phyloP scores from a whole-genome alignment of 2,329 filamentous ascomycete species.

The Zarea fungicola region DNA sequence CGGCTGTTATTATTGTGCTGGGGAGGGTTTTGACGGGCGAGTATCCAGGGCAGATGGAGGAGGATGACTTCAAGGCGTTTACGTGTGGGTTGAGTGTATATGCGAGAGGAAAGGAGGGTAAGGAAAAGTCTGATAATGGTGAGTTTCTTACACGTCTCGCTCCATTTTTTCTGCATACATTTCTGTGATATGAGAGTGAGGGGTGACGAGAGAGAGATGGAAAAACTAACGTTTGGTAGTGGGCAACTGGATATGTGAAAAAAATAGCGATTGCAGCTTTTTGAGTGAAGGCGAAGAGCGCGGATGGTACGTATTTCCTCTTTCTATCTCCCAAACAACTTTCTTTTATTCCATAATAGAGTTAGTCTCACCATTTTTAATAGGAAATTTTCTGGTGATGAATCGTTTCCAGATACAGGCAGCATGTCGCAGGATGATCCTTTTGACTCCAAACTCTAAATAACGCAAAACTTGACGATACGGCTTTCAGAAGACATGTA shows the following conservation, averaged over 20 bases:
- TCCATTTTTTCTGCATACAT: no score
- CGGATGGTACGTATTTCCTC: constrained; percentile 63
- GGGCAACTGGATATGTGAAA: constrained; percentile 74
- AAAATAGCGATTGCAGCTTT: constrained; percentile 83
- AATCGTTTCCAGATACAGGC: constrained; percentile 44
- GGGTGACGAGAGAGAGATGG: constrained; percentile 29
- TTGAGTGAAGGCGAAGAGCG: constrained; percentile 75
- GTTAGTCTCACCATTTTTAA: background rate
- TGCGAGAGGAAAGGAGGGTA: constrained; percentile 11
- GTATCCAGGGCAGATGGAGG: constrained; percentile 65
- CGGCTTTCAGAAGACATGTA: no score
- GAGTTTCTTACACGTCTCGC: no score
- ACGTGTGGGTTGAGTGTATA: constrained; percentile 76
- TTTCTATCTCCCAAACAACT: constrained; percentile 9
- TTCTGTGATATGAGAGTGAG: background rate
- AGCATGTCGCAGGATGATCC: constrained; percentile 27
- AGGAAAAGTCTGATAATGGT: constrained; percentile 1
- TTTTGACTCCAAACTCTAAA: constrained; percentile 28
- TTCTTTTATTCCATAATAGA: background rate
- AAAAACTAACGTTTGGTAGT: constrained; percentile 27
- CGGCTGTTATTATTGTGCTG: constrained; percentile 81
- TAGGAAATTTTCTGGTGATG: constrained; percentile 50
- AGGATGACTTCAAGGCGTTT: constrained; percentile 79
- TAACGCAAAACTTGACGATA: background rate
- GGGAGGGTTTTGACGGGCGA: constrained; percentile 74